Evolutionary conservation across 179 eudicot genomes (phyloP), one percentile per base, ranked within the genome.

Genomic region (Beta corolliflora): DNA sequence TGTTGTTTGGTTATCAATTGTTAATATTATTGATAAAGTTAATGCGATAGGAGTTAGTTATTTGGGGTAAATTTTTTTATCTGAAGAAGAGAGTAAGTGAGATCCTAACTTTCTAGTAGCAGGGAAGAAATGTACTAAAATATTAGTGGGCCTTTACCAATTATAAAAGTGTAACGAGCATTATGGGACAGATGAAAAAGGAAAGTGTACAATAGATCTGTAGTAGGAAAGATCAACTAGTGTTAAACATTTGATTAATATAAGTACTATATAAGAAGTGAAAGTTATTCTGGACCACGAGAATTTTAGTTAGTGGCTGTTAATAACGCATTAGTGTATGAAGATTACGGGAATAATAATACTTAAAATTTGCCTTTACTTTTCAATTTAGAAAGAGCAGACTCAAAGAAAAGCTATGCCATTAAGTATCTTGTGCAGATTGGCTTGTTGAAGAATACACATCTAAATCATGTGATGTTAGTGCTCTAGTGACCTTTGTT

Each of bases 221-320:
- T 1, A 69, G 36, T 16, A 50, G 14, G 59, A 48, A n/a, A 71
- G 19, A 71, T 50, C 7, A 50, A 50, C 59, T 21, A 13, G 7
- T 14, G 52, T 5, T 52, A 50, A 4, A 21, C 19, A 7, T 18
- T 60, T 14, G 25, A 19, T 8, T 16, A 31, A 54, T 54, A 31
- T 2, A 31, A 31, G 36, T 31, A 31, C 2, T 31, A 31, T 31
- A 31, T 31, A 18, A 60, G 11, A 67, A 67, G n/a, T 67, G 71
- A 44, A 48, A n/a, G 19, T 7, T 69, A 21, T 48, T 55, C 36
- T 55, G 77, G 50, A 56, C 48, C 60, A 31, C 64, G 31, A 5
- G 25, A 74, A 16, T 73, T 7, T 45, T 56, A 7, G 63, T 74
- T 74, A 74, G 76, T 52, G 76, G 76, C 59, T 21, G 9, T 69